Base-by-base conservation (phyloP, 2,329 filamentous ascomycete genomes). In the Helotiales sp. region DNA sequence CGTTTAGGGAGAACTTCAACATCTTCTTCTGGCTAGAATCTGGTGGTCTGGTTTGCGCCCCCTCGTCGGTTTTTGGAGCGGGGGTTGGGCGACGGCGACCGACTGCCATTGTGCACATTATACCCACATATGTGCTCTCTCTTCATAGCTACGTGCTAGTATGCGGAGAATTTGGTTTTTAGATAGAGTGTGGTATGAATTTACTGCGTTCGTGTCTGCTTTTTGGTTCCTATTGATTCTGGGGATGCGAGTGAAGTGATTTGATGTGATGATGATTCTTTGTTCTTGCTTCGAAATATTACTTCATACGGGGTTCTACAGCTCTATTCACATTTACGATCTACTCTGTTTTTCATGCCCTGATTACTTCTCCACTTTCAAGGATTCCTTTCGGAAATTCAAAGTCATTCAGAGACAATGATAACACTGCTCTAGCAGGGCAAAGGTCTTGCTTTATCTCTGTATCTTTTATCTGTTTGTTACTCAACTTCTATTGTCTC, bases 1-100 rank as follows among this genome's bases (percentile, higher is more conserved):
- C 76, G 76, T 77, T 77, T 77, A 68, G 65, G 76, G 76, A 77
- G 75, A 77, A 77, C 70, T 77, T 78, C 76, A 78, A 78, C 76
- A 77, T 72, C 71, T 77, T 77, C 74, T 75, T 69, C 71, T 65
- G 49, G 43, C 47, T 37, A 45, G 63, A 50, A 24, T 22, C n/a
- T n/a, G 13, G 52, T 34, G 60, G 60, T 54, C 40, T 45, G 50
- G 15, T 40, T 6, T 24, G 6, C 22, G 13, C n/a, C n/a, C 28
- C 43, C 32, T 63, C 32, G 61, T 54, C 10, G 26, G 34, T 40
- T 11, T 49, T 40, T 30, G 20, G 22, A 24, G 32, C 24, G 58
- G 22, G 15, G 40, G 15, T 28, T 45, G 40, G 17, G 40, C 40
- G 40, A 60, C n/a, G 24, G n/a, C 20, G 24, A 24, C 30, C 24